Base-by-base conservation (phyloP, 2,329 filamentous ascomycete species). In the Neophaeococcomyces mojaviensis region DNA sequence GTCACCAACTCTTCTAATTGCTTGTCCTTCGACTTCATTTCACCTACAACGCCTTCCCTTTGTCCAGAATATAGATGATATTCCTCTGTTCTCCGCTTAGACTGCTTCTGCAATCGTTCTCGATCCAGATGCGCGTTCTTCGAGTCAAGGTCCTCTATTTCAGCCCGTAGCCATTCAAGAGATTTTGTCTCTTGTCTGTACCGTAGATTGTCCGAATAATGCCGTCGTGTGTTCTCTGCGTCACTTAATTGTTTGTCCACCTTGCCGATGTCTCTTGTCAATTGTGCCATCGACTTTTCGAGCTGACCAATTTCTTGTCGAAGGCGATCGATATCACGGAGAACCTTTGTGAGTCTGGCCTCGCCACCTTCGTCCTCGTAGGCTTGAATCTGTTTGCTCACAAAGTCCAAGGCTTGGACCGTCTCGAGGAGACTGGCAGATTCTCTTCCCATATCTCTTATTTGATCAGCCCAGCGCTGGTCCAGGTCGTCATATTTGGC, bases 111-210 rank as follows among this genome's bases (percentile, higher is more conserved):
- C 51, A 90, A 85, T 12, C 81, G 80, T 46, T 83, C 77, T 55
- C 87, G 86, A 65, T 97, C 88, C 35, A 85, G 84, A 52, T 86
- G 82, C 1, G 88, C 88, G 60, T 92, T 86, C 52, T 88, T 82
- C 9, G 76, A 74, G 63, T 89, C 81, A 4, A 98, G 74, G 49
- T 86, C 77, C 33, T 69, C 64, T 52, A 98, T 89, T 49, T 92
- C 85, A 15, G 65, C 63, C 45, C 78, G 70, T 5, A 96, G 75
- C 3, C 69, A 70, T 34, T 86, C 75, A 2, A 96, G 73, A 31
- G 82, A 75, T 45, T 80, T 77, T 46, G 80, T 72, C 50, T 86
- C 83, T 60, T 84, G 83, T 48, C 92, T 85, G 62, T 88, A 95
- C 51, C 82, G 82, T 42, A 97, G 70, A 58, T 98, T 98, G 62